Evolutionary conservation across 192 early-diverging fungal genomes (phyloP).

Genomic region (Spizellomyces punctatus): DNA sequence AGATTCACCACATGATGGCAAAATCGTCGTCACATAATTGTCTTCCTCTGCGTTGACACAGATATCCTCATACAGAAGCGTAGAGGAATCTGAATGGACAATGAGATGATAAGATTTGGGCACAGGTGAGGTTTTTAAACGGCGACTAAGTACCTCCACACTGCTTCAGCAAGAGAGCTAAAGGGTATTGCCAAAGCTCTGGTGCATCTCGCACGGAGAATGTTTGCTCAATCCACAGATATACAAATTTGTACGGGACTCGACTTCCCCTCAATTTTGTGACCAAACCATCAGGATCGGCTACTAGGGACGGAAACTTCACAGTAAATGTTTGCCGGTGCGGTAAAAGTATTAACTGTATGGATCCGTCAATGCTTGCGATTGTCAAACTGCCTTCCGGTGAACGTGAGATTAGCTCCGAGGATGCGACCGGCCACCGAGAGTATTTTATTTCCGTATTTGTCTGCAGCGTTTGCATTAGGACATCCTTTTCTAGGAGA

Average conservation of each 20-base stretch:
- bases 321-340: neutral
- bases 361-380: neutral
- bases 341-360: neutral
- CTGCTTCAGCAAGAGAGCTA: neutral
- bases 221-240: constrained; percentile 3
- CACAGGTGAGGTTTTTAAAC: too few species aligned
- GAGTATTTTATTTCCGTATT: neutral
- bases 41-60: too few species aligned
- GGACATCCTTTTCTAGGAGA: neutral
- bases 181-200: neutral
- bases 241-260: neutral
- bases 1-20: neutral
- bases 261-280: neutral
- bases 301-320: neutral
- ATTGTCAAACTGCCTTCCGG: neutral
- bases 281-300: neutral
- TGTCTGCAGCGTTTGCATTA: neutral
- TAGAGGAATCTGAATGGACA: too few species aligned
- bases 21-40: neutral
- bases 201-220: neutral
- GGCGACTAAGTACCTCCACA: neutral
- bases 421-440: neutral
- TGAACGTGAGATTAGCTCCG: neutral
- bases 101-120: too few species aligned
- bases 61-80: too few species aligned